Base-by-base conservation (phyloP, 2,329 filamentous ascomycete species). In the Metarhizium anisopliae region DNA sequence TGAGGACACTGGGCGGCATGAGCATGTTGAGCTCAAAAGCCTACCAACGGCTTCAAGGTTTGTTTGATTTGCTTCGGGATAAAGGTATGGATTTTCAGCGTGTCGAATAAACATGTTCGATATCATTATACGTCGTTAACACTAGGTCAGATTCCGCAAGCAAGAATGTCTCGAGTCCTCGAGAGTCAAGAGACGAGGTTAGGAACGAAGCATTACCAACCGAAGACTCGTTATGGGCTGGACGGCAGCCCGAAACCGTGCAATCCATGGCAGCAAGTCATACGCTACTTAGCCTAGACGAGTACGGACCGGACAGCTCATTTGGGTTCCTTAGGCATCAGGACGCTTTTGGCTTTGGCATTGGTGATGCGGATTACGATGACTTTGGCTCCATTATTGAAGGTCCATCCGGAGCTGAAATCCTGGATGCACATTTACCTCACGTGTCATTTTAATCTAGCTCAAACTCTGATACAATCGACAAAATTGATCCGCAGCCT, bases 401-500 rank as follows among this genome's bases (percentile, higher is more conserved):
- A 25, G 25, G 25, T 25, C 25, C 25, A 25, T 25, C 25, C 25
- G 25, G 25, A 25, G 25, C 25, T 25, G 25, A 25, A 25, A 25
- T 25, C 25, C 25, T 25, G 25, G 25, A 25, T 25, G 25, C 25
- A 25, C 25, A 25, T 25, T 25, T 25, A 25, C 25, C 25, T 25
- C 25, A 25, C 25, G 4, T 25, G 25, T 25, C 25, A 25, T 25
- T 25, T 25, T 25, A 25, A 25, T 25, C 25, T 25, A 45, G 42
- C 11, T 18, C 42, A 71, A 55, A 35, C 60, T 67, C 35, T 64
- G 65, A 59, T 70, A 81, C 43, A 82, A 60, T 63, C 74, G 69
- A 11, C 77, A 73, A 65, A 82, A 84, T 57, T 71, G 70, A 47
- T 82, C 77, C 52, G 69, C 68, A 0, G 82, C 77, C 55, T 80